Conservation (phyloP, 2,329 filamentous ascomycete genomes). For the Coleophoma crateriformis region DNA sequence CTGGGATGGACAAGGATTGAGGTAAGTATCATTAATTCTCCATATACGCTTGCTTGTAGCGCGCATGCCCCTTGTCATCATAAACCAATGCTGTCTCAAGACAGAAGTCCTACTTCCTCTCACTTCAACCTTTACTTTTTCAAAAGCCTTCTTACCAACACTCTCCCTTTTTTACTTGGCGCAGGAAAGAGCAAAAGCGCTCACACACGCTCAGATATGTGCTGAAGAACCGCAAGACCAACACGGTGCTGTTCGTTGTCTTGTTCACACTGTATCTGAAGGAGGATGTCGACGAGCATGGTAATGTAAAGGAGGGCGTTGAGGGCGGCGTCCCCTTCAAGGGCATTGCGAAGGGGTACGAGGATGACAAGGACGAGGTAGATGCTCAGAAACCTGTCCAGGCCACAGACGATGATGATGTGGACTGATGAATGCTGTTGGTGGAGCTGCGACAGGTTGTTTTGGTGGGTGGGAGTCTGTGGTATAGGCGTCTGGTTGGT, state of each 20-base stretch:
- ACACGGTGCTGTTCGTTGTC: conserved; percentile 73
- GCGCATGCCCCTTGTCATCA: conserved; percentile 22
- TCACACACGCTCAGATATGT: conserved; percentile 88
- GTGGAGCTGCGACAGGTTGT: too few species aligned
- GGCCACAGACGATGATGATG: conserved; percentile 20
- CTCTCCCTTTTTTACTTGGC: conserved; percentile 12
- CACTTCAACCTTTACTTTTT: neutral
- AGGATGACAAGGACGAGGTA: conserved; percentile 1
- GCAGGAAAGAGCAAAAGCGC: conserved; percentile 38
- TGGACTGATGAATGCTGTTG: conserved; percentile 12
- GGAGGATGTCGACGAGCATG: conserved; percentile 57
- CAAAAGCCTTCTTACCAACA: conserved; percentile 4
- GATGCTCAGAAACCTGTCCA: conserved; percentile 6
- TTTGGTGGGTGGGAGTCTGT: neutral
- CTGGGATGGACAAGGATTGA: conserved; percentile 72
- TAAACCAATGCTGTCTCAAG: neutral
- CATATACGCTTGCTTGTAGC: conserved; percentile 26
- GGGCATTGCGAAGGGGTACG: conserved; percentile 8
- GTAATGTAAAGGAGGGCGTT: conserved; percentile 39
- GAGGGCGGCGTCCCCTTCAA: conserved; percentile 22
- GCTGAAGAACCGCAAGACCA: conserved; percentile 72
- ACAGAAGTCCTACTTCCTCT: neutral
- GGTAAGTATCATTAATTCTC: conserved; percentile 44
- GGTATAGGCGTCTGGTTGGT: neutral
- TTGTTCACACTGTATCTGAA: conserved; percentile 72